Base-by-base conservation (phyloP, 2,329 filamentous ascomycete genomes). In the Fusarium foetens region DNA sequence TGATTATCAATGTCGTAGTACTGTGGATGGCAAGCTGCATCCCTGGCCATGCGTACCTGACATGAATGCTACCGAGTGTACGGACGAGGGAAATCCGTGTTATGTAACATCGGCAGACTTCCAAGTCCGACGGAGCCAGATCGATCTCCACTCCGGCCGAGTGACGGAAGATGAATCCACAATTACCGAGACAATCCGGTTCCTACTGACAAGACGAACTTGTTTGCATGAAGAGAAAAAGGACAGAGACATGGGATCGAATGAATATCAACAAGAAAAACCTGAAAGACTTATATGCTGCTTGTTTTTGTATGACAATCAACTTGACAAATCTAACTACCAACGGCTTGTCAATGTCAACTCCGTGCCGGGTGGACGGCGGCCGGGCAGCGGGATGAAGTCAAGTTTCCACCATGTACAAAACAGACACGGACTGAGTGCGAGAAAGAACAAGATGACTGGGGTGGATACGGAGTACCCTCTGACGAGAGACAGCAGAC, bases 101-200 rank as follows among this genome's bases (percentile, higher is more conserved):
- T 42, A 19, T 52, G 45, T 52, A 53, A 53, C 16, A 36, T 43
- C 39, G 45, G 36, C 35, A 54, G 38, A 51, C 45, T 31, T 27
- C 38, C 46, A 70, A 59, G 42, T 39, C 70, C 63, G 60, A 62
- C 41, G 54, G 66, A 62, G 58, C 31, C 45, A 29, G 58, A 38
- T 31, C 31, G 48, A 46, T 60, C 64, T 51, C 74, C 74, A 72
- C 70, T 64, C 39, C 70, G 74, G 74, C 73, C 70, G 74, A 76
- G 63, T 64, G 61, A 66, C 63, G 66, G 61, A 63, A 54, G 49
- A 33, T 31, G 45, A 38, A 63, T 42, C 59, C 58, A 63, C 48
- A 63, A 41, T 46, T 36, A 49, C 31, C 29, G 55, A 57, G 23
- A 63, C 38, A 60, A 58, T 43, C 39, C 35, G 58, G 58, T 13